Conservation (phyloP, 2,329 filamentous ascomycete genomes). For the Pseudogymnoascus sp. region DNA sequence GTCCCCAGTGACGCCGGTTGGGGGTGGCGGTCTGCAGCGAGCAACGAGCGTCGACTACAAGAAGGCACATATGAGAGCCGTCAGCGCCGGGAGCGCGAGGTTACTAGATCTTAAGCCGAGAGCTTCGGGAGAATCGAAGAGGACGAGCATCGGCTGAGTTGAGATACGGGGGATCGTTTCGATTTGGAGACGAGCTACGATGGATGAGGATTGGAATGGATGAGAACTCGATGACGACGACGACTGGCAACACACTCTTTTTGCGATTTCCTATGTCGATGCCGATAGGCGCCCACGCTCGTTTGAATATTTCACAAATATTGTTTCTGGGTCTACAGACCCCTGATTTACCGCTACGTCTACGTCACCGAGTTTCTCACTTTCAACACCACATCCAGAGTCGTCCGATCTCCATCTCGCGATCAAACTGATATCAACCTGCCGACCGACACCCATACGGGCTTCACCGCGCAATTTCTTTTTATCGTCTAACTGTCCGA, state of each 20-base stretch:
- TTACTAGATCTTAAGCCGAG: conserved; percentile 59
- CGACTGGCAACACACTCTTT: conserved; percentile 28
- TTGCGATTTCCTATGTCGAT: conserved; percentile 21
- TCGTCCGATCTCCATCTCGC: neutral
- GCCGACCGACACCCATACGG: neutral
- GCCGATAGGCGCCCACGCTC: conserved; percentile 22
- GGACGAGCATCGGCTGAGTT: conserved; percentile 24
- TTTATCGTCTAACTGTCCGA: neutral
- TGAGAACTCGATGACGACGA: conserved; percentile 14
- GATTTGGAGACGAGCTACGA: conserved; percentile 6
- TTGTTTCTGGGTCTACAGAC: neutral
- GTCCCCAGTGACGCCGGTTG: neutral
- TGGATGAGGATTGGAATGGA: conserved; percentile 2
- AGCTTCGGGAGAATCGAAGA: conserved; percentile 43
- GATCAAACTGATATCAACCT: neutral
- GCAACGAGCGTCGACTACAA: conserved; percentile 61
- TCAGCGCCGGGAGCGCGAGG: conserved; percentile 71
- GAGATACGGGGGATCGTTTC: neutral
- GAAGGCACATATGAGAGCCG: conserved; percentile 57
- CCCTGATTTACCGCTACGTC: neutral
- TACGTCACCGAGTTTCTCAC: neutral
- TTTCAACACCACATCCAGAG: neutral
- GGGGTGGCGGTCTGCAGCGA: conserved; percentile 41
- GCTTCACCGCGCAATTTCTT: neutral
- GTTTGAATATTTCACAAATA: conserved; percentile 19